These are phyloP conservation scores for Buxus sempervirens DNA, from an alignment of 164 flowering plant genomes.

Conservation along the genomic window DNA sequence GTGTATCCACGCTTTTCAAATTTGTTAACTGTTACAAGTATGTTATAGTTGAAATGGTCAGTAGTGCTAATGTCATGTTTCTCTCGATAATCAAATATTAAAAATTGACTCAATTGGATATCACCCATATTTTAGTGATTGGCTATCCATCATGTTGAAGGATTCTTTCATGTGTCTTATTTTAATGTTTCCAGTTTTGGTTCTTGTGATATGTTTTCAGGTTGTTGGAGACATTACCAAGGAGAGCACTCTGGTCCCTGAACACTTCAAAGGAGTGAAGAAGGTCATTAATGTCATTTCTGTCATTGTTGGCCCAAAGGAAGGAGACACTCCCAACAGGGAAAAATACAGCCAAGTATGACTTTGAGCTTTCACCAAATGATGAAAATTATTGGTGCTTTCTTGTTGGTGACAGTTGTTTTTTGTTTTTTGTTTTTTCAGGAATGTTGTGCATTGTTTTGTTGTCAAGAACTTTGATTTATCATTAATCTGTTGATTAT, in stretches of 20 bases:
- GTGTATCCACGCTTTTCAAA: too few species aligned
- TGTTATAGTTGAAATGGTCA: background rate
- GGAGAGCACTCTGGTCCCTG: slow-evolving; percentile 64
- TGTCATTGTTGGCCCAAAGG: slow-evolving; percentile 96
- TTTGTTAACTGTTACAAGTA: too few species aligned
- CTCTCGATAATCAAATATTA: background rate
- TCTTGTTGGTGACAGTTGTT: background rate
- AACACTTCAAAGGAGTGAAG: slow-evolving; percentile 82
- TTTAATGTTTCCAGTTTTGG: background rate
- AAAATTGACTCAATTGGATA: background rate
- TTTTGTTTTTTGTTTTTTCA: background rate
- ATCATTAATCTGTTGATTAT: background rate
- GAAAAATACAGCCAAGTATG: slow-evolving; percentile 91
- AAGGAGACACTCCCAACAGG: slow-evolving; percentile 97
- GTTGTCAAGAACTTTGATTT: too few species aligned
- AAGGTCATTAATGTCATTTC: slow-evolving; percentile 87
- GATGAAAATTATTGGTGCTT: background rate
- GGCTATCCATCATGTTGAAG: background rate
- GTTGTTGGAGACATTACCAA: slow-evolving; percentile 88
- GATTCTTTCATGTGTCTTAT: background rate
- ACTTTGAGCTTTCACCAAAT: slow-evolving; percentile 1
- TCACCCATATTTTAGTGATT: background rate
- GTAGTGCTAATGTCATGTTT: background rate
- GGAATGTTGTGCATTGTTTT: background rate
- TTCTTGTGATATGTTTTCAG: slow-evolving; percentile 29